Conservation (phyloP, 2,329 filamentous ascomycete species). For the Ceratocystis papillata region DNA sequence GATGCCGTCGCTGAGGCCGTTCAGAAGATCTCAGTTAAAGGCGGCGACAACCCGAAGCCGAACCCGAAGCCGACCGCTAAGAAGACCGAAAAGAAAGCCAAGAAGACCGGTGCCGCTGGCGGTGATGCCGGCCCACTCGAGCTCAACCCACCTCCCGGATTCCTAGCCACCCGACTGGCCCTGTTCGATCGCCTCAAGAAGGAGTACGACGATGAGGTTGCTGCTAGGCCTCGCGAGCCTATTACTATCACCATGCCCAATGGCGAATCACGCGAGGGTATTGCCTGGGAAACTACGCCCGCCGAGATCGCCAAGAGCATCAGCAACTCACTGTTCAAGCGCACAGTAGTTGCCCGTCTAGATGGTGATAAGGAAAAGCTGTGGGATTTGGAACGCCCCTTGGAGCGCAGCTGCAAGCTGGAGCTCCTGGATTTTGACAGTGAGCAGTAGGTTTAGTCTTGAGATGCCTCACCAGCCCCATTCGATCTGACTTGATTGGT, state of each 20-base stretch:
- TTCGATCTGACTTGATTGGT: background rate
- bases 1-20: conserved; percentile 45
- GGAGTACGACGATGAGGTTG: conserved; percentile 65
- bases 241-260: conserved; percentile 66
- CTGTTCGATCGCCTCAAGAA: conserved; percentile 71
- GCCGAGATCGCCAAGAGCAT: conserved; percentile 66
- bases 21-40: conserved; percentile 50
- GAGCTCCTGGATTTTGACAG: conserved; percentile 71
- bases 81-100: conserved; percentile 42
- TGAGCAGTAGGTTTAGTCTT: conserved; percentile 24
- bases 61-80: conserved; percentile 27
- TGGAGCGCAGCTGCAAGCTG: conserved; percentile 79
- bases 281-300: conserved; percentile 86
- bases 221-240: conserved; percentile 57
- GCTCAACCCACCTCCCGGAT: conserved; percentile 53
- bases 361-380: conserved; percentile 60
- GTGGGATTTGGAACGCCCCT: conserved; percentile 84
- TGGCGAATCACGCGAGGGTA: conserved; percentile 60
- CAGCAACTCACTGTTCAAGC: conserved; percentile 74
- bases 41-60: conserved; percentile 25
- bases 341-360: conserved; percentile 74
- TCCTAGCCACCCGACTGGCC: conserved; percentile 70
- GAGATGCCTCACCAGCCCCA: background rate
- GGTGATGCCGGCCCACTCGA: conserved; percentile 37
- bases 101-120: conserved; percentile 33